phyloP scores from a whole-genome alignment of 2,329 filamentous ascomycete species.

The Didymella segeticola region DNA sequence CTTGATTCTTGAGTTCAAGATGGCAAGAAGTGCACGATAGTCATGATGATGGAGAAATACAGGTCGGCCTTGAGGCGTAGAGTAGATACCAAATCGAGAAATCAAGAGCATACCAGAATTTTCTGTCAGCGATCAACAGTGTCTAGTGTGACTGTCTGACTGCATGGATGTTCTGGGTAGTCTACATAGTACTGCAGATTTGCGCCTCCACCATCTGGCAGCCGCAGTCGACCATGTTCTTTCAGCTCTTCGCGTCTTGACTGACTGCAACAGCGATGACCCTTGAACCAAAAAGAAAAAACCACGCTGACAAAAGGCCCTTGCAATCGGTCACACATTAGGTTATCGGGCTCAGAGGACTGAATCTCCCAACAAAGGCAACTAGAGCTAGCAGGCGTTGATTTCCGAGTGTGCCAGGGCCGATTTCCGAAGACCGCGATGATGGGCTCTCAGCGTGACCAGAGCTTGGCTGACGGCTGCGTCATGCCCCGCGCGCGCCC shows the following conservation, averaged over 20 bases:
- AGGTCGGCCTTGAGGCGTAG: constrained; percentile 11
- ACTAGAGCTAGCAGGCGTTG: not conserved
- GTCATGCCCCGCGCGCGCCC: constrained; percentile 42
- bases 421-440: constrained; percentile 9
- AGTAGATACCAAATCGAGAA: constrained; percentile 22
- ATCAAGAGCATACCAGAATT: not conserved
- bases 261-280: constrained; percentile 2
- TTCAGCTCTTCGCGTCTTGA: constrained; percentile 6
- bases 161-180: not conserved
- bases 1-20: constrained; percentile 6
- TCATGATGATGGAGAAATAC: constrained; percentile 11
- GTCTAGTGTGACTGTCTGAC: too few species aligned
- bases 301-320: too few species aligned
- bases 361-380: not conserved
- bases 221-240: constrained; percentile 2
- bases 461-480: constrained; percentile 4
- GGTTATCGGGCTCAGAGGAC: not conserved
- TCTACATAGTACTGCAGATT: constrained; percentile 2
- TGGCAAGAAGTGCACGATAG: constrained; percentile 11
- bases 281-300: not conserved
- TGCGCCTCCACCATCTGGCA: constrained; percentile 6
- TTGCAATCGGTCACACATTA: not conserved
- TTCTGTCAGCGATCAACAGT: too few species aligned
- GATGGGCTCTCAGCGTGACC: constrained; percentile 11
- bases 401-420: constrained; percentile 13